A percentile compares a stretch with the other conserved stretches of the same genome.
phyloP scores from a whole-genome alignment of 352 stramenopile genomes.

The Globisporangium canariense region DNA sequence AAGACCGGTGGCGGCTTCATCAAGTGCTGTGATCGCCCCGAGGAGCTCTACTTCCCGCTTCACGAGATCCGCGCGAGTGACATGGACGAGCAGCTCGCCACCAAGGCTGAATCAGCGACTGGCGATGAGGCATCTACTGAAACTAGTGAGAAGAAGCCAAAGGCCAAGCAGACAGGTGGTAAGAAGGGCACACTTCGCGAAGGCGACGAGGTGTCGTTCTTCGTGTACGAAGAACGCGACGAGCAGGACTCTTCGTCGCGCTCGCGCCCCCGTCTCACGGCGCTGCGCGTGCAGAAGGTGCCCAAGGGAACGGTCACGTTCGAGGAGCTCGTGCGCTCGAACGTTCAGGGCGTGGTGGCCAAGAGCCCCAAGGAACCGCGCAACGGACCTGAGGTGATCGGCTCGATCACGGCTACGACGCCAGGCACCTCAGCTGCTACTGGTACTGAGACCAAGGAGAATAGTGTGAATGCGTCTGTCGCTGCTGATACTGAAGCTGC shows the following conservation, averaged over 20 bases:
- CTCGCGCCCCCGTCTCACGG: constrained; percentile 43
- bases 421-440: background rate
- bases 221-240: constrained; percentile 66
- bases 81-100: background rate
- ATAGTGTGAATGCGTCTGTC: constrained; percentile 9
- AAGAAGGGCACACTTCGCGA: constrained; percentile 33
- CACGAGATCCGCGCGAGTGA: constrained; percentile 49
- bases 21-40: constrained; percentile 58
- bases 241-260: constrained; percentile 26
- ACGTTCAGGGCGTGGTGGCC: constrained; percentile 57
- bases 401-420: constrained; percentile 36
- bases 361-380: constrained; percentile 67
- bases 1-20: constrained; percentile 70
- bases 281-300: constrained; percentile 65
- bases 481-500: constrained; percentile 17
- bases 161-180: constrained; percentile 14
- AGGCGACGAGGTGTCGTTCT: constrained; percentile 78
- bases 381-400: constrained; percentile 55
- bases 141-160: constrained; percentile 3
- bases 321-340: constrained; percentile 48
- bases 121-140: background rate
- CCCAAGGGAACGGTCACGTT: constrained; percentile 57
- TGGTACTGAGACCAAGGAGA: constrained; percentile 5
- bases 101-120: constrained; percentile 16
- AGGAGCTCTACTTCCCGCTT: constrained; percentile 74